These are phyloP conservation scores for Guyanaporus albipodus DNA, from an alignment of 768 basidiomycete species.

Conservation along the genomic window DNA sequence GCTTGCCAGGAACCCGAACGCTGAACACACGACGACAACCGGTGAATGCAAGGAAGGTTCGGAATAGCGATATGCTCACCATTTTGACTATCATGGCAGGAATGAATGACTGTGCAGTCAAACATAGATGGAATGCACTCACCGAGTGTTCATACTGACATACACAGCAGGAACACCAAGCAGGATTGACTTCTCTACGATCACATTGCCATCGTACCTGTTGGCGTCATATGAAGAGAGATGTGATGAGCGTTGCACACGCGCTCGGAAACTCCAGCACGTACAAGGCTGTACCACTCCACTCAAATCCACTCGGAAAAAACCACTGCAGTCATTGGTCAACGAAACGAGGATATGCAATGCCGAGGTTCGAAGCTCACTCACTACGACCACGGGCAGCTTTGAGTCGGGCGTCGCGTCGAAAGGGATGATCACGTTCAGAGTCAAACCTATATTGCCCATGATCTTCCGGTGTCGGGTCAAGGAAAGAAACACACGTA, in stretches of 20 bases:
- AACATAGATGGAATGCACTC: slow-evolving; percentile 1
- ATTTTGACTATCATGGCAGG: slow-evolving; percentile 5
- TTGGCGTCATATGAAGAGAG: background rate
- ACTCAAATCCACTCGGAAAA: slow-evolving; percentile 35
- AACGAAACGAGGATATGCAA: background rate
- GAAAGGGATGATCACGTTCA: slow-evolving; percentile 50
- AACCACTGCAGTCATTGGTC: slow-evolving; percentile 37
- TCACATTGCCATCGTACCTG: slow-evolving; percentile 16
- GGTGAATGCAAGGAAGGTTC: background rate
- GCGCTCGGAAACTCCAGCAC: background rate
- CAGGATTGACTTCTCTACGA: slow-evolving; percentile 33
- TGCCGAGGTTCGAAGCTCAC: slow-evolving; percentile 12
- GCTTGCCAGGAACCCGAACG: slow-evolving; percentile 41
- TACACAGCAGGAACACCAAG: slow-evolving; percentile 34
- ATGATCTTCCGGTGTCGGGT: background rate
- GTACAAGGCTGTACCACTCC: slow-evolving; percentile 21
- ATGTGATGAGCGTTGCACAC: too few species aligned
- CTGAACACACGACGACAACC: background rate
- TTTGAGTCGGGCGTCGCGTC: slow-evolving; percentile 38
- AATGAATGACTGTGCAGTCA: too few species aligned
- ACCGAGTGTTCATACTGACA: slow-evolving; percentile 43
- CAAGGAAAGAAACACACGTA: slow-evolving; percentile 21
- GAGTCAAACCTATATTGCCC: slow-evolving; percentile 39
- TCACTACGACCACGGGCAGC: slow-evolving; percentile 52
- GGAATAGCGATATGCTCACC: slow-evolving; percentile 1